Percentiles rank a stretch among this genome's conserved stretches.
phyloP scores from a whole-genome alignment of 1,139 yeast genomes.

The Geotrichum restrictum region DNA sequence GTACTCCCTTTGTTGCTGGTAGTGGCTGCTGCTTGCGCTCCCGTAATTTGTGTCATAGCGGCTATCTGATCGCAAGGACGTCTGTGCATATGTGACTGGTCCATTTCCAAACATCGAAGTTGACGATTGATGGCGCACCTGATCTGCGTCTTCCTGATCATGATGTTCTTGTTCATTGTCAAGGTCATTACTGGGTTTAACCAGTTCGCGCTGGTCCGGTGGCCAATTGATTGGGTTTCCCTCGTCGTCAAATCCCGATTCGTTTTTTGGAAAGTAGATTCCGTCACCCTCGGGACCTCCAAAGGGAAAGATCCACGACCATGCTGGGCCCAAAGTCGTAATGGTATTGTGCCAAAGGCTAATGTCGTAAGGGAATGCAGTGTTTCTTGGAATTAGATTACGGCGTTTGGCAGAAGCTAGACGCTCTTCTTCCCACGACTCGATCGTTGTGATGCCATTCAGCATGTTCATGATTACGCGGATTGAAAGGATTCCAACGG shows the following conservation, averaged over 20 bases:
- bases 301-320: constrained; percentile 67
- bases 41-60: not conserved
- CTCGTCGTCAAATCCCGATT: constrained; percentile 49
- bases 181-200: constrained; percentile 6
- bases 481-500: constrained; percentile 55
- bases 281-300: constrained; percentile 57
- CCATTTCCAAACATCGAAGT: constrained; percentile 6
- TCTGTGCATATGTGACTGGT: constrained; percentile 18
- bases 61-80: not conserved
- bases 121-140: not conserved
- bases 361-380: constrained; percentile 75
- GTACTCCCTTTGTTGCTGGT: not conserved
- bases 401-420: constrained; percentile 60
- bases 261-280: constrained; percentile 51
- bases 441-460: constrained; percentile 86
- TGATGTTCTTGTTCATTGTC: constrained; percentile 1
- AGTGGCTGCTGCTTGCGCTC: not conserved
- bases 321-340: constrained; percentile 38
- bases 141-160: too few relatives aligned
- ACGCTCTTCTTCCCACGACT: constrained; percentile 87
- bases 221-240: constrained; percentile 54
- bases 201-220: constrained; percentile 56
- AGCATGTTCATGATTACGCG: constrained; percentile 57
- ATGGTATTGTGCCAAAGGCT: constrained; percentile 52
- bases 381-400: constrained; percentile 28